Evolutionary conservation across 805 yeast species (phyloP).

Genomic region (Osmozyma mogii): DNA sequence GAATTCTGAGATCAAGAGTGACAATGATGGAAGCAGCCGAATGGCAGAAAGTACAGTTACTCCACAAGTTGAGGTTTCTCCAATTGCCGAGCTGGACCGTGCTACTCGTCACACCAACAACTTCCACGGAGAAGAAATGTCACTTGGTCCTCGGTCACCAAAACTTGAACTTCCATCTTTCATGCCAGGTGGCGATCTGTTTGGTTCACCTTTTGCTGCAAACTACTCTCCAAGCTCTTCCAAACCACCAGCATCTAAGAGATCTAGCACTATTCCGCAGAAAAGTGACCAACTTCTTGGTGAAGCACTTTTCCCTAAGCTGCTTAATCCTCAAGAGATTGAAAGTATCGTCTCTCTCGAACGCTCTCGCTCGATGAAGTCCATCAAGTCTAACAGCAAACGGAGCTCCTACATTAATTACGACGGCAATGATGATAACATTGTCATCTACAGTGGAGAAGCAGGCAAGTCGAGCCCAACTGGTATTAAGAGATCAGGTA

Average conservation of each 20-base stretch:
- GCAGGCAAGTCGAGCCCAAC: constrained; percentile 11
- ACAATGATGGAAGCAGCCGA: constrained; percentile 1
- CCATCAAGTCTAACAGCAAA: constrained; percentile 31
- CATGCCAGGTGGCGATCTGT: constrained; percentile 8
- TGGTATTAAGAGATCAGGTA: constrained; percentile 25
- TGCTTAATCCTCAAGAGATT: constrained; percentile 58
- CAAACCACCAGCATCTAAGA: background rate
- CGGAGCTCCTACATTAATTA: constrained; percentile 33
- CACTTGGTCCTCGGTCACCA: constrained; percentile 12
- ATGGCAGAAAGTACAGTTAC: constrained; percentile 2
- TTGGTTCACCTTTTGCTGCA: constrained; percentile 30
- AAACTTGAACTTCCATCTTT: background rate
- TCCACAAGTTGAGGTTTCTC: background rate
- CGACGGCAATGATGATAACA: constrained; percentile 34
- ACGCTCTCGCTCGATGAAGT: constrained; percentile 52
- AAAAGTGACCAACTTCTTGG: constrained; percentile 25
- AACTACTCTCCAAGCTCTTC: constrained; percentile 6
- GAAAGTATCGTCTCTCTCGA: constrained; percentile 69
- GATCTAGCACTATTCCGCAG: background rate
- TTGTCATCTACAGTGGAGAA: constrained; percentile 19
- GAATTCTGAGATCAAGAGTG: constrained; percentile 1
- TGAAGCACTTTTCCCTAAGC: constrained; percentile 64
- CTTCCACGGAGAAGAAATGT: constrained; percentile 23
- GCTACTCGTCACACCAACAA: constrained; percentile 14
- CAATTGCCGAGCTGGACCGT: background rate